Conservation (phyloP, 176 grass and related monocot species). For the Cocos nucifera region DNA sequence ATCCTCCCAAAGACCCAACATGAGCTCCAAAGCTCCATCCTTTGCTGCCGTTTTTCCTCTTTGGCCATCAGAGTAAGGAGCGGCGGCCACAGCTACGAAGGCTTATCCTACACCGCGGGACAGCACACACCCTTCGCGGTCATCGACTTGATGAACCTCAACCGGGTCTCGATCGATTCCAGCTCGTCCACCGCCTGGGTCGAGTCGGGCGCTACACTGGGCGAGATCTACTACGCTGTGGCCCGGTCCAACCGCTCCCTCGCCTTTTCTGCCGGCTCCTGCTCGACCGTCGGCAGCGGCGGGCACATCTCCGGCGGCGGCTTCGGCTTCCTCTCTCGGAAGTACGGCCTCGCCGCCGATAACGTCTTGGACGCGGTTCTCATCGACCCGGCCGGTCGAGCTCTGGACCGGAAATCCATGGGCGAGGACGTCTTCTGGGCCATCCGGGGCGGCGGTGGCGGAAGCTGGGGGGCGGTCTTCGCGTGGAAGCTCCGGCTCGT, state of each 20-base stretch:
- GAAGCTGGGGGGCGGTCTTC: conserved; percentile 54
- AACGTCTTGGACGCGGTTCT: conserved; percentile 60
- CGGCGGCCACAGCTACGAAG: conserved; percentile 91
- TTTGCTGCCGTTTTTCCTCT: conserved; percentile 31
- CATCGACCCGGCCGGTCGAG: conserved; percentile 25
- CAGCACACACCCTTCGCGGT: conserved; percentile 26
- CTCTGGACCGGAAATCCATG: conserved; percentile 39
- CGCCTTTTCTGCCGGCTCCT: conserved; percentile 58
- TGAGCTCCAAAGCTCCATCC: conserved; percentile 29
- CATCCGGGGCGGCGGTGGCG: conserved; percentile 71
- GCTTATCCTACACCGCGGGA: conserved; percentile 49
- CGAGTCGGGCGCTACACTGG: conserved; percentile 55
- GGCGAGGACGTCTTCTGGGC: conserved; percentile 80
- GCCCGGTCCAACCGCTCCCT: conserved; percentile 18
- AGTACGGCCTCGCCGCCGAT: conserved; percentile 53
- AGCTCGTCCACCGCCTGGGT: conserved; percentile 35
- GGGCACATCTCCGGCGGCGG: conserved; percentile 72
- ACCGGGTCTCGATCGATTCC: conserved; percentile 33
- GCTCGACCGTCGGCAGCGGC: conserved; percentile 55
- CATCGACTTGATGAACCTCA: conserved; percentile 48
- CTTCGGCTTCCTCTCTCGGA: conserved; percentile 68
- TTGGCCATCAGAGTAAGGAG: conserved; percentile 46
- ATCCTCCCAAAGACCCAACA: conserved; percentile 29
- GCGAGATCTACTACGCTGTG: conserved; percentile 55
- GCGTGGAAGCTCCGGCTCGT: conserved; percentile 42